Conservation (phyloP, 139 green algal genomes). For the Medakamo hakoo region DNA sequence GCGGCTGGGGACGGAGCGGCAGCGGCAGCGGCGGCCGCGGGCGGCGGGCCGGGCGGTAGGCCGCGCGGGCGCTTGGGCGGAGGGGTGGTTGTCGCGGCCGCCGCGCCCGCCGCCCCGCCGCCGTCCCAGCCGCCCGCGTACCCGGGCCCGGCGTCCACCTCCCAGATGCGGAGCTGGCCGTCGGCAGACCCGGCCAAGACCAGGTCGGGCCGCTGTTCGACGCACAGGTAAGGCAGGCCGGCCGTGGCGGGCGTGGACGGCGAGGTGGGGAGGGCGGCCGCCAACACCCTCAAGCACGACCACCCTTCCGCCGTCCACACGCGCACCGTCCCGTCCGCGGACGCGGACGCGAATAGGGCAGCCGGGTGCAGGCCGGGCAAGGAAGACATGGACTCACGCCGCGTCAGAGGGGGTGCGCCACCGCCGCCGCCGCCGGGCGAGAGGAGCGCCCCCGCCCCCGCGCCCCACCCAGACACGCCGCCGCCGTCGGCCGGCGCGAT, state of each 20-base stretch:
- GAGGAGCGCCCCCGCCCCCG: too few relatives aligned
- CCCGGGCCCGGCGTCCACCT: not conserved
- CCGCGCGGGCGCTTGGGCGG: not conserved
- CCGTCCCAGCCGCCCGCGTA: not conserved
- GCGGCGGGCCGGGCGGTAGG: not conserved
- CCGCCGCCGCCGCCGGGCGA: too few relatives aligned
- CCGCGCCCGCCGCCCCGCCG: too few relatives aligned
- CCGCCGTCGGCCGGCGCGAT: not conserved
- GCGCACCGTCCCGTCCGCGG: slow-evolving; percentile 57
- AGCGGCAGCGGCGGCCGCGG: not conserved
- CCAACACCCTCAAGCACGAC: slow-evolving; percentile 31
- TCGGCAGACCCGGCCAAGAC: slow-evolving; percentile 2
- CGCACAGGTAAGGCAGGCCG: not conserved
- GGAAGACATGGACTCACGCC: too few relatives aligned
- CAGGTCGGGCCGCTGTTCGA: slow-evolving; percentile 1
- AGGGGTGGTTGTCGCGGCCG: not conserved
- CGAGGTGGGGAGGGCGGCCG: not conserved
- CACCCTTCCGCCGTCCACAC: slow-evolving; percentile 44
- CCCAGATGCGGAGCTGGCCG: not conserved
- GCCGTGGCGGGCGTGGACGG: too few relatives aligned
- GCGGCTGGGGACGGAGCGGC: slow-evolving; percentile 4
- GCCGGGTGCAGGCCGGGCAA: slow-evolving; percentile 1
- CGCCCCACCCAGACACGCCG: too few relatives aligned
- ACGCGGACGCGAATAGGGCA: slow-evolving; percentile 45
- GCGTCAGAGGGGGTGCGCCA: too few relatives aligned